phyloP scores from a whole-genome alignment of 768 basidiomycete genomes.

The Pleurotus tuoliensis region DNA sequence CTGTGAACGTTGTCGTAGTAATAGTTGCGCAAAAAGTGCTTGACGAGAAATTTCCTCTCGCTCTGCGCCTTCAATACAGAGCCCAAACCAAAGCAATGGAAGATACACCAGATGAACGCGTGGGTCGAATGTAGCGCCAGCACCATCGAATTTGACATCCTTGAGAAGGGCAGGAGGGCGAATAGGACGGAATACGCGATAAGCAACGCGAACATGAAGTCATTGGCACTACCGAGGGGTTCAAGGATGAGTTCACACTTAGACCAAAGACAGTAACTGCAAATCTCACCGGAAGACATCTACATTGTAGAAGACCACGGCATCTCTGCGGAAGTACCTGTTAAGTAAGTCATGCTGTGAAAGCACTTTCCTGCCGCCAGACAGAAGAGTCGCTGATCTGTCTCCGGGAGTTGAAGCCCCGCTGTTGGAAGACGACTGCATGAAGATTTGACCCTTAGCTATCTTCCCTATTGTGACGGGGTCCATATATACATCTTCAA shows the following conservation, averaged over 20 bases:
- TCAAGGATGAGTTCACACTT: constrained; percentile 12
- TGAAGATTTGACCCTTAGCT: background rate
- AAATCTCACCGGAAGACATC: constrained; percentile 76
- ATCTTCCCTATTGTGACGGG: background rate
- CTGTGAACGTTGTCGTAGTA: constrained; percentile 74
- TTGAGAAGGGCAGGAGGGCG: constrained; percentile 48
- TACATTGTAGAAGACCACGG: constrained; percentile 73
- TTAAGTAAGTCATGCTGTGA: constrained; percentile 89
- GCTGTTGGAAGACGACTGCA: background rate
- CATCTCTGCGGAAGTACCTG: constrained; percentile 87
- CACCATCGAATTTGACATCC: constrained; percentile 40
- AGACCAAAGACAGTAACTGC: constrained; percentile 7
- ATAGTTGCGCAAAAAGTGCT: constrained; percentile 94
- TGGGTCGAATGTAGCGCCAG: constrained; percentile 78
- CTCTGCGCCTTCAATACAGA: constrained; percentile 81
- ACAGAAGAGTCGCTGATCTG: background rate
- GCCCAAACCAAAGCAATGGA: constrained; percentile 89
- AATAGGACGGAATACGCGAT: constrained; percentile 62
- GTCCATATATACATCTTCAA: constrained; percentile 27
- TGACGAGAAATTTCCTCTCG: constrained; percentile 81
- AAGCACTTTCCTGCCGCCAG: constrained; percentile 12
- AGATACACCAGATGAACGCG: constrained; percentile 78
- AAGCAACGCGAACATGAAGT: constrained; percentile 75
- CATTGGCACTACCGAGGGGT: constrained; percentile 63
- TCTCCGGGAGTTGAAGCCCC: background rate